Evolutionary conservation across 176 grass and related monocot genomes (phyloP).

Genomic region (Carex parvula): DNA sequence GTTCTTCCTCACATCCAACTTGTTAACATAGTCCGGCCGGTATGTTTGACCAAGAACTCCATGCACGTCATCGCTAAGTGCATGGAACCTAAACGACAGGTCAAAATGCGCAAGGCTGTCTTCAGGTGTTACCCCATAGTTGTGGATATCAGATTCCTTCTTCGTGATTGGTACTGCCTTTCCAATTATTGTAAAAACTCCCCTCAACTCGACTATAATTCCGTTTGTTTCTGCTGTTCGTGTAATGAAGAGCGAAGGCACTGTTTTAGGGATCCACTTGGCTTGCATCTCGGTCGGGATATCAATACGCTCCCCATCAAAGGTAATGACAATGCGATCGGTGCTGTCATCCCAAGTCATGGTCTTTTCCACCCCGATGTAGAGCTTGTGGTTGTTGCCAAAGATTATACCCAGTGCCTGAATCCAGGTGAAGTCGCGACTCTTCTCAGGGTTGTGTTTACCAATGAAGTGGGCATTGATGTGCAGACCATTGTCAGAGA

Average conservation of each 20-base stretch:
- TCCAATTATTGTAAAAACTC: slow-evolving; percentile 32
- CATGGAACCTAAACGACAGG: slow-evolving; percentile 41
- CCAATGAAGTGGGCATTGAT: slow-evolving; percentile 57
- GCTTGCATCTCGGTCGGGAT: not conserved
- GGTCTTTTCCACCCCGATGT: slow-evolving; percentile 18
- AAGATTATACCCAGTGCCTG: slow-evolving; percentile 45
- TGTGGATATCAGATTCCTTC: slow-evolving; percentile 47
- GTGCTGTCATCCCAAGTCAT: slow-evolving; percentile 24
- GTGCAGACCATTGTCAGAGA: slow-evolving; percentile 30
- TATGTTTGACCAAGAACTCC: slow-evolving; percentile 52
- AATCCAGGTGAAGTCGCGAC: slow-evolving; percentile 67
- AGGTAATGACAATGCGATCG: slow-evolving; percentile 40
- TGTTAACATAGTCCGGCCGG: slow-evolving; percentile 39
- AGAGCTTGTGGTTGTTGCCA: slow-evolving; percentile 39
- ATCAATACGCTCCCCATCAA: slow-evolving; percentile 40
- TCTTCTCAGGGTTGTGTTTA: slow-evolving; percentile 32
- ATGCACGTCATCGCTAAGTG: slow-evolving; percentile 32
- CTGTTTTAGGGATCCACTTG: not conserved
- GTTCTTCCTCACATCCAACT: slow-evolving; percentile 25
- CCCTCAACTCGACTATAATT: slow-evolving; percentile 19
- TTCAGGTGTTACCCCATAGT: slow-evolving; percentile 34
- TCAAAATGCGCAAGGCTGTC: slow-evolving; percentile 37
- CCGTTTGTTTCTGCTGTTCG: slow-evolving; percentile 27
- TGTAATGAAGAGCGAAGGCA: slow-evolving; percentile 15
- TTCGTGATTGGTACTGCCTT: slow-evolving; percentile 41